These are phyloP conservation scores for Phytophthora hybrid DNA, from an alignment of 352 stramenopile genomes.

Conservation along the genomic window DNA sequence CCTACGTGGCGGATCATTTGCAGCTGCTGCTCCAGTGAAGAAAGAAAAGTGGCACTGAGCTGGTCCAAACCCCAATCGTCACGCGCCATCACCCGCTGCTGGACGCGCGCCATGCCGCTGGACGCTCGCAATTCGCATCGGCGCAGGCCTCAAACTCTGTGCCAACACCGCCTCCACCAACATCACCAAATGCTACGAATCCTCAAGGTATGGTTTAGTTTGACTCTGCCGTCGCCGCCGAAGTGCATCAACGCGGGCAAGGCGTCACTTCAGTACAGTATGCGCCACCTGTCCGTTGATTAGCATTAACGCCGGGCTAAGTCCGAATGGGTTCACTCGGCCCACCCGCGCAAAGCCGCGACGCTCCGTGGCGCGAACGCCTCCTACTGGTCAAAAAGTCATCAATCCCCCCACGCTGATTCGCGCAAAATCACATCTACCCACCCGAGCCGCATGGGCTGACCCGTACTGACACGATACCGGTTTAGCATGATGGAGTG, in stretches of 20 bases:
- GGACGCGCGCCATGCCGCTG: conserved; percentile 20
- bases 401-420: not conserved
- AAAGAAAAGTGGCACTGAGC: conserved; percentile 29
- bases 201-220: not conserved
- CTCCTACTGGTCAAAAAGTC: conserved; percentile 26
- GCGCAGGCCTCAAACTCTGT: not conserved
- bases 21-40: conserved; percentile 33
- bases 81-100: conserved; percentile 12
- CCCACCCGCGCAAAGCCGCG: conserved; percentile 21
- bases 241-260: no score
- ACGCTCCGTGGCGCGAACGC: not conserved
- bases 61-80: conserved; percentile 4
- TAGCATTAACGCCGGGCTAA: conserved; percentile 24
- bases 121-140: not conserved
- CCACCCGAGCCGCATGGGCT: not conserved
- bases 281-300: conserved; percentile 23
- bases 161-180: not conserved
- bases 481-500: conserved; percentile 33
- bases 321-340: conserved; percentile 38
- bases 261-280: not conserved
- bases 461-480: conserved; percentile 34
- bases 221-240: not conserved
- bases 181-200: not conserved
- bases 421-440: conserved; percentile 7
- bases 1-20: conserved; percentile 18